Base-by-base conservation (phyloP, 192 early-diverging fungal species). In the Globomyces pollinis-pini region DNA sequence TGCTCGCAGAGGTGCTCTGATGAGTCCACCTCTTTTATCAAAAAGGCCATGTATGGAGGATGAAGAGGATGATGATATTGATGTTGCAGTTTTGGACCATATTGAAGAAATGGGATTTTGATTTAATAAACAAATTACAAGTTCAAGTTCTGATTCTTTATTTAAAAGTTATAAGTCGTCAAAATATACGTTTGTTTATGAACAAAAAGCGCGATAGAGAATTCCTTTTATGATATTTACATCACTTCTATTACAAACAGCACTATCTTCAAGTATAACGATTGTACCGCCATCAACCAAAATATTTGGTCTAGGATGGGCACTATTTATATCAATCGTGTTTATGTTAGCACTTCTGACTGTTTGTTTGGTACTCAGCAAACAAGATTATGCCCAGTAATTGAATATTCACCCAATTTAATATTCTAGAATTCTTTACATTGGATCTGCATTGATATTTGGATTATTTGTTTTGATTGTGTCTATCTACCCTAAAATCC, bases 11-110 rank as follows among this genome's bases (percentile, higher is more conserved):
- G 76, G 76, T 13, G 70, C 70, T 15, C 41, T 51, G 36, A 62
- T 73, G 50, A 50, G 38, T 20, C 76, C 76, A 15, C 76, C 72
- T 15, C 43, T 78, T 28, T 26, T 65, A 38, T 65, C 66, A 8
- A 63, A 57, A 50, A 30, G 75, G 44, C 75, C 75, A 1, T 59
- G 50, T 56, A 34, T 72, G 57, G 57, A 55, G 55, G 69, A 72
- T 36, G 66, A 66, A n/a, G 75, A 77, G 55, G 67, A 59, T 23
- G 75, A 77, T 44, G 75, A 77, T 38, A 70, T 77, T 57, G 75
- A 77, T 57, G 41, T 64, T 15, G 71, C 71, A 1, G 75, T 77
- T 2, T 38, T 77, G 55, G 71, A 77, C 49, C 75, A 77, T 53
- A 62, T 77, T 34, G 60, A 50, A 28, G 75, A 72, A 53, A 62